A percentile compares a stretch with the other conserved stretches of the same genome.
These are phyloP conservation scores for Gymnopilus dilepis DNA, from an alignment of 768 basidiomycete genomes.

Conservation along the genomic window DNA sequence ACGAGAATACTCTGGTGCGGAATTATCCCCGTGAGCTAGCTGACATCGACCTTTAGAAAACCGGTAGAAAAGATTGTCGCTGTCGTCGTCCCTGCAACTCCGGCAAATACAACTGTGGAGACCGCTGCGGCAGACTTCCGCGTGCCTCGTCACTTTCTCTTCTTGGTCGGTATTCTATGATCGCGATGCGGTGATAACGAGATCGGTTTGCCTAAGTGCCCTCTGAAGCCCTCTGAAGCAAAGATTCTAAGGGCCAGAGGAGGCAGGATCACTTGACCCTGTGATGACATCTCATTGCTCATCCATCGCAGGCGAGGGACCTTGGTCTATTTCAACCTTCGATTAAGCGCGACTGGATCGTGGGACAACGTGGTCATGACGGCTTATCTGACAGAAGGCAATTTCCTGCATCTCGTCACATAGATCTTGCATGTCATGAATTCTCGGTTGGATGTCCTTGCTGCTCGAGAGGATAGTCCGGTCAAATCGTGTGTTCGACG, in stretches of 20 bases:
- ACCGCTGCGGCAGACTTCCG: slow-evolving; percentile 10
- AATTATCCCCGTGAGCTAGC: not conserved
- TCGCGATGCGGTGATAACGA: slow-evolving; percentile 11
- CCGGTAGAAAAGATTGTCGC: slow-evolving; percentile 2
- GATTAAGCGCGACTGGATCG: slow-evolving; percentile 48
- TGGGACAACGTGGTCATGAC: slow-evolving; percentile 40
- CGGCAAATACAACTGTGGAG: slow-evolving; percentile 9
- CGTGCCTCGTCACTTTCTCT: slow-evolving; percentile 20
- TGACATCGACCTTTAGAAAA: not conserved
- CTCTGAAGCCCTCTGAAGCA: not conserved
- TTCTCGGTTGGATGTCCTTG: slow-evolving; percentile 46
- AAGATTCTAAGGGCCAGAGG: not conserved
- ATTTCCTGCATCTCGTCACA: slow-evolving; percentile 34
- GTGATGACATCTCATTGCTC: slow-evolving; percentile 6
- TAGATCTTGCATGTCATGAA: slow-evolving; percentile 45
- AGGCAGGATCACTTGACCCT: slow-evolving; percentile 15
- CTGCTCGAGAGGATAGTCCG: slow-evolving; percentile 42
- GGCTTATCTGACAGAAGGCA: slow-evolving; percentile 40
- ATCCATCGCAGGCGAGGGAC: not conserved
- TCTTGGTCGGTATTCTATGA: slow-evolving; percentile 15
- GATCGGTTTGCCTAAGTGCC: not conserved
- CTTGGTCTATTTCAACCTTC: slow-evolving; percentile 13
- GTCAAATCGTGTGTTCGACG: slow-evolving; percentile 49
- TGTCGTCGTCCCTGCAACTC: not conserved
- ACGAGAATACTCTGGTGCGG: not conserved